A percentile compares a stretch with the other conserved stretches of the same genome.
Evolutionary conservation across 768 basidiomycete genomes (phyloP).

Genomic region (Tulasnella sp.): DNA sequence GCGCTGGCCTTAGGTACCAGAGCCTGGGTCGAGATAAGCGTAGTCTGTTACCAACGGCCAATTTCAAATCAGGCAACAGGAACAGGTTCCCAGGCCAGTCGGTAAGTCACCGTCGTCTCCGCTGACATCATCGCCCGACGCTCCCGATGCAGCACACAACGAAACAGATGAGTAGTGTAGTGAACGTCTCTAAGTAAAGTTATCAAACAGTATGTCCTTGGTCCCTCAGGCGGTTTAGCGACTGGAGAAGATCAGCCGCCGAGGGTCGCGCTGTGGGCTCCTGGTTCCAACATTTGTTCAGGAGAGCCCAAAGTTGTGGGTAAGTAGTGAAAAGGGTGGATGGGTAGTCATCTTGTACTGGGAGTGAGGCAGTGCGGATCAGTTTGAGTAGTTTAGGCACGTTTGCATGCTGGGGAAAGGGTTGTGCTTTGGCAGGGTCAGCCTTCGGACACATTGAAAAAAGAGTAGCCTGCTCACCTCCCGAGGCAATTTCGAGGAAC

Average conservation of each 20-base stretch:
- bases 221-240: neutral
- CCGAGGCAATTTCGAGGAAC: constrained; percentile 13
- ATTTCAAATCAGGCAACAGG: constrained; percentile 4
- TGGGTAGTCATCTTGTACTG: neutral
- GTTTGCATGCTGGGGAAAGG: neutral
- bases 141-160: neutral
- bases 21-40: constrained; percentile 8
- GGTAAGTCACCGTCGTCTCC: neutral
- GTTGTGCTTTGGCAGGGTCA: no score
- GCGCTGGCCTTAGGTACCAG: neutral
- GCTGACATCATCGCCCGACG: constrained; percentile 6
- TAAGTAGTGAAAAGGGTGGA: neutral
- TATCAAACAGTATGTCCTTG: neutral
- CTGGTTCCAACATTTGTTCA: neutral
- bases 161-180: neutral
- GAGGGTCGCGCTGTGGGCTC: neutral
- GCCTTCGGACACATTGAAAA: neutral
- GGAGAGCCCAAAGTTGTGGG: neutral
- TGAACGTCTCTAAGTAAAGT: no score
- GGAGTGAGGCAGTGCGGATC: neutral
- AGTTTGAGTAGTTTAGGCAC: neutral
- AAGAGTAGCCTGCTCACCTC: neutral
- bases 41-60: constrained; percentile 12
- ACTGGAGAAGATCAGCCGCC: neutral
- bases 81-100: neutral